Base-by-base conservation (phyloP, 148 eudicot species). In the Silene conica region DNA sequence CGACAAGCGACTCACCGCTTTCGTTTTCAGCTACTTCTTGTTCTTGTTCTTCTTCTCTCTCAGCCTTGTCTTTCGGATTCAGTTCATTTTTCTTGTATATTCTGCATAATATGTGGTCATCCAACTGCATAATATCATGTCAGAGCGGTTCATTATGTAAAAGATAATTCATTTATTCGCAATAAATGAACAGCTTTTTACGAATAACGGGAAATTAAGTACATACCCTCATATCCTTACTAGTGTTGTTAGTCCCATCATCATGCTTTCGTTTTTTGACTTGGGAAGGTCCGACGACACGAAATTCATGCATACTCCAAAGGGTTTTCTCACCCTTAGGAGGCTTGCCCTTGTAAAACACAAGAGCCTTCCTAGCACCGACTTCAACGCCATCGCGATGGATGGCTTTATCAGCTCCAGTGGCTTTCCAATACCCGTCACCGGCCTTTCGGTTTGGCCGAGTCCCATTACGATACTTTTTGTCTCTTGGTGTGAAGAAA, bases 261-360 rank as follows among this genome's bases (percentile, higher is more conserved):
- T 10, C 20, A 45, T 4, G 8, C 19, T 69, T 14, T 69, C 34
- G 12, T 22, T 69, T 69, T 21, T 15, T 13, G 23, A 6, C 20
- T 2, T 22, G 26, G 0, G 67, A 63, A 14, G 67, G 67, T 16
- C 19, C 19, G 4, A 38, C 80, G 1, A 87, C 85, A 31, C 89
- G 78, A 23, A 87, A 91, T 55, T 91, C 96, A 67, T 91, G 96
- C 93, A 89, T 91, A 79, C 89, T 91, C 96, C 96, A 91, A 55
- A 86, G 88, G 0, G 96, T 83, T 69, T 91, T 89, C 43, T 81
- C 81, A 13, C 96, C 96, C 70, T 86, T 87, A 0, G 93, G 96
- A 15, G 96, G 93, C 73, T 89, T 66, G 15, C 96, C 96, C 75
- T 82, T 84, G 82, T 91, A 89, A 72, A 89, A 91, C 20, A 91